Base-by-base conservation (phyloP, 2,329 filamentous ascomycete species). In the Calonectria crousiana region DNA sequence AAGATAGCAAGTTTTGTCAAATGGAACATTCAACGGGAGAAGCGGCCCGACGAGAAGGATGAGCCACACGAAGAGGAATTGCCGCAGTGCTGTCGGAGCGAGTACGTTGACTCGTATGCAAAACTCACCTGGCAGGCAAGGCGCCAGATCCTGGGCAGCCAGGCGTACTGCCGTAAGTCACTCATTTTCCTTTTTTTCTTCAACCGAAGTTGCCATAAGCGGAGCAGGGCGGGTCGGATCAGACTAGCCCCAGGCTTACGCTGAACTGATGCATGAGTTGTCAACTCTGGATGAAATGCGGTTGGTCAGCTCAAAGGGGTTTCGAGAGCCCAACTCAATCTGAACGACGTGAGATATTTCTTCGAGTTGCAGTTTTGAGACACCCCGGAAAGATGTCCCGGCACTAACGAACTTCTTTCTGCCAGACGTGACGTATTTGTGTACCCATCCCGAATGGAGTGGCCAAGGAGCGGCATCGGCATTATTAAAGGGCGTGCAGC, bases 371-470 rank as follows among this genome's bases (percentile, higher is more conserved):
- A 41, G 56, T 41, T 67, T 38, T 36, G 30, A 41, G 26, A 47
- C 51, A 60, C 28, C 69, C 44, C 36, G 23, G 56, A 41, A 67
- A 67, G 41, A n/a, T n/a, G 60, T 53, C 71, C 76, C 77, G 67
- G 77, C 64, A 66, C 30, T 71, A 56, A 60, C 30, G n/a, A 26
- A 60, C 26, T 69, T n/a, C n/a, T 64, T 49, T 28, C 28, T 51
- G 32, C 53, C 74, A 84, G 84, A 85, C 69, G 81, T 85, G 41
- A 82, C 83, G 49, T 87, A 86, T 75, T 78, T 87, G 67, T 87
- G 85, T 76, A 84, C 83, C 30, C 79, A 84, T 75, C 84, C 84
- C 26, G 75, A 74, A 41, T 84, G 81, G 73, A 80, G 81, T 32
- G 81, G 84, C 16, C 82, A 75, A 68, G 85, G 86, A 44, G 84